phyloP scores from a whole-genome alignment of 495 filamentous ascomycete species.

The Trichocladium uniseriatum region DNA sequence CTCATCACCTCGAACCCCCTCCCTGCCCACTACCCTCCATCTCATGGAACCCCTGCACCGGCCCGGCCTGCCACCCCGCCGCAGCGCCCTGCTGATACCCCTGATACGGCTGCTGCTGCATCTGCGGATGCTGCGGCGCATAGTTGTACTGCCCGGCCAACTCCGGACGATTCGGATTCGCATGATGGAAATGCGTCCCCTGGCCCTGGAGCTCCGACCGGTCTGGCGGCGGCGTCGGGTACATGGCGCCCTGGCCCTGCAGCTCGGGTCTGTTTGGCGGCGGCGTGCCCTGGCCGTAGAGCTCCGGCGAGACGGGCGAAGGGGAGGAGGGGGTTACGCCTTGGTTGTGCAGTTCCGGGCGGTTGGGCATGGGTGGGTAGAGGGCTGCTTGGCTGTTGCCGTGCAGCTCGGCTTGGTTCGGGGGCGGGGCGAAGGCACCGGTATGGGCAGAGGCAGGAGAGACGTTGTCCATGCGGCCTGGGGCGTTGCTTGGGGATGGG shows the following conservation, averaged over 20 bases:
- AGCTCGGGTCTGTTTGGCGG: conserved; percentile 22
- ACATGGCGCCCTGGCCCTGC: conserved; percentile 18
- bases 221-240: conserved; percentile 1
- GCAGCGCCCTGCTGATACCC: not conserved
- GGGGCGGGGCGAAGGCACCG: conserved; percentile 15
- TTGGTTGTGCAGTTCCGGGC: conserved; percentile 2
- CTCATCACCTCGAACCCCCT: conserved; percentile 1
- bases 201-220: conserved; percentile 19
- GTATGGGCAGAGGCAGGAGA: conserved; percentile 31
- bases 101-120: conserved; percentile 6
- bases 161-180: conserved; percentile 11
- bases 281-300: conserved; percentile 23
- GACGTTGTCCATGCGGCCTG: conserved; percentile 22
- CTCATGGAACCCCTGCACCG: conserved; percentile 27
- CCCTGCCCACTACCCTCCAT: conserved; percentile 25
- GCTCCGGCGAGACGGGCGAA: conserved; percentile 16
- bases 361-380: not conserved
- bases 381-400: not conserved
- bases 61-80: conserved; percentile 38
- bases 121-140: conserved; percentile 17
- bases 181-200: conserved; percentile 8
- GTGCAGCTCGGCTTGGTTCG: conserved; percentile 11
- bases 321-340: not conserved
- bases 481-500: conserved; percentile 19
- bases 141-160: conserved; percentile 15